Conservation (phyloP, 1,139 yeast genomes). For the Scheffersomyces segobiensis region DNA sequence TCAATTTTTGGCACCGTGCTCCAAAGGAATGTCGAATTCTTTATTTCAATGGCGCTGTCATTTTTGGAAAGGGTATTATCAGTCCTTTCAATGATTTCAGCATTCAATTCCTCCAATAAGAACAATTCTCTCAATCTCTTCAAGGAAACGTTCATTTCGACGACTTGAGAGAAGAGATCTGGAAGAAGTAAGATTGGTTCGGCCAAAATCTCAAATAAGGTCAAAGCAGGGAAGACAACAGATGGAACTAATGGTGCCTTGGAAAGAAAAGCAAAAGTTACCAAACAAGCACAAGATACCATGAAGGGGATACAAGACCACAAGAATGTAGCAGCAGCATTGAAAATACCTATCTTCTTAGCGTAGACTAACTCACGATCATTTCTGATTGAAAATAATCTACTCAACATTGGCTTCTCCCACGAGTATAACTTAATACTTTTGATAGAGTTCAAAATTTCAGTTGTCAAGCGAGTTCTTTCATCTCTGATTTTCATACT, state of each 20-base stretch:
- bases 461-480: constrained; percentile 39
- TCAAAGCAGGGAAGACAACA: constrained; percentile 40
- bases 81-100: constrained; percentile 16
- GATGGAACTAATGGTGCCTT: constrained; percentile 34
- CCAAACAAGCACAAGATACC: constrained; percentile 35
- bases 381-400: constrained; percentile 36
- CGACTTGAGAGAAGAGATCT: constrained; percentile 25
- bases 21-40: constrained; percentile 17
- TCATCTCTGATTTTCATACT: constrained; percentile 35
- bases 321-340: constrained; percentile 31
- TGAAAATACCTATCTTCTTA: constrained; percentile 31
- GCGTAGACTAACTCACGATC: constrained; percentile 32
- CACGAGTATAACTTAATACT: constrained; percentile 43
- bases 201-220: constrained; percentile 36
- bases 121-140: constrained; percentile 34
- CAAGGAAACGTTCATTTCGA: constrained; percentile 34
- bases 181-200: constrained; percentile 40
- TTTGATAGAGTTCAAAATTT: constrained; percentile 40
- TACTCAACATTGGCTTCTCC: constrained; percentile 40
- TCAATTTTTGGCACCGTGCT: constrained; percentile 4
- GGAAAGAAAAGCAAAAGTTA: constrained; percentile 25
- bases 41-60: constrained; percentile 9
- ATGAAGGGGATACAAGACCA: constrained; percentile 42
- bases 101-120: constrained; percentile 33
- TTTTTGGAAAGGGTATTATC: constrained; percentile 9